Percentiles rank a stretch among this genome's conserved stretches.
Conservation (phyloP, 169 alveolate genomes). For the Neospora caninum region DNA sequence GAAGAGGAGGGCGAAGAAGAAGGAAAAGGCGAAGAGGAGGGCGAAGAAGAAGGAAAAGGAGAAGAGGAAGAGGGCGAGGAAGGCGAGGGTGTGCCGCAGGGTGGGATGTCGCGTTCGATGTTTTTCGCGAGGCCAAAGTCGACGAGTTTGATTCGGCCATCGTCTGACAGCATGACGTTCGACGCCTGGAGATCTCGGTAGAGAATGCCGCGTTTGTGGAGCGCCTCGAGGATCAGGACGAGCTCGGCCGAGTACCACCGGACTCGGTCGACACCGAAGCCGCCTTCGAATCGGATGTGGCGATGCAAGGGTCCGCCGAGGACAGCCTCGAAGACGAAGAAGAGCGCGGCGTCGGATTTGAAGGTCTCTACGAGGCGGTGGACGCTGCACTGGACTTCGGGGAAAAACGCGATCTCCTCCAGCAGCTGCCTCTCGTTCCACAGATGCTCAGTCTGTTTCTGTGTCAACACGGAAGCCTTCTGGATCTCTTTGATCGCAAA, state of each 20-base stretch:
- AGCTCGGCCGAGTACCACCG: conserved; percentile 62
- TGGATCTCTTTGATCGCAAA: conserved; percentile 48
- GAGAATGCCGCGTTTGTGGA: conserved; percentile 72
- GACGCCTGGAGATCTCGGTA: conserved; percentile 85
- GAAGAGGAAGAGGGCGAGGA: no score
- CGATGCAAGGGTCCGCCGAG: conserved; percentile 54
- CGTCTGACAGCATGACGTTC: conserved; percentile 77
- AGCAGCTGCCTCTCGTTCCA: conserved; percentile 40
- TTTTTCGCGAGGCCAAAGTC: conserved; percentile 81
- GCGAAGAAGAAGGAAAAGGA: no score
- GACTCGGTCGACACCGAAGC: background rate
- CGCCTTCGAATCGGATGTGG: conserved; percentile 46
- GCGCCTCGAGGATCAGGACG: conserved; percentile 71
- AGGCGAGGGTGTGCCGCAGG: background rate
- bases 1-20: background rate
- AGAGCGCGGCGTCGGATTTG: background rate
- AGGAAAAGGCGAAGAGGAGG: background rate
- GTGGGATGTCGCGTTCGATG: background rate
- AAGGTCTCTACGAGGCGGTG: conserved; percentile 12
- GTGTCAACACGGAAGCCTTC: background rate
- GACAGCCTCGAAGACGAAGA: conserved; percentile 39
- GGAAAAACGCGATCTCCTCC: background rate
- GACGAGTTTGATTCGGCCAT: conserved; percentile 79
- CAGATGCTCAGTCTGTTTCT: conserved; percentile 60
- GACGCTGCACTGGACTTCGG: conserved; percentile 23